phyloP scores from a whole-genome alignment of 495 filamentous ascomycete genomes.

The Daldinia caldariorum region DNA sequence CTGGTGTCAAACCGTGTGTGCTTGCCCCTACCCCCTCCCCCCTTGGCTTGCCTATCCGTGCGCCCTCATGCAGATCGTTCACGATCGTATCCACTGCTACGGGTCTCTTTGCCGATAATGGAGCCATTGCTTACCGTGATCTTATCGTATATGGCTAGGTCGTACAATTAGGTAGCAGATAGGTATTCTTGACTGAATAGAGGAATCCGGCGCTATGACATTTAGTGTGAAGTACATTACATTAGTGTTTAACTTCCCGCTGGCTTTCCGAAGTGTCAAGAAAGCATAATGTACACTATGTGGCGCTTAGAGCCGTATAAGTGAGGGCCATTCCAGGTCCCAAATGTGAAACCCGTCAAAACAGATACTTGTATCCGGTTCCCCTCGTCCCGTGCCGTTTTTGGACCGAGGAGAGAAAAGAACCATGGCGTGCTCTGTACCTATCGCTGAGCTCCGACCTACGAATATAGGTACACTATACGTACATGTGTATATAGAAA shows the following conservation, averaged over 20 bases:
- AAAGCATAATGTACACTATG: background rate
- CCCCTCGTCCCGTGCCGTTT: background rate
- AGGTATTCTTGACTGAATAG: background rate
- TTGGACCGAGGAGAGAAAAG: background rate
- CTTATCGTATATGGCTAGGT: conserved; percentile 8
- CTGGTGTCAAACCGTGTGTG: background rate
- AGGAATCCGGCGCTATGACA: background rate
- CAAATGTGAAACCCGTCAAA: background rate
- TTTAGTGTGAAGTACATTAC: too few relatives aligned
- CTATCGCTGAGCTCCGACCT: conserved; percentile 36
- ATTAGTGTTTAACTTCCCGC: background rate
- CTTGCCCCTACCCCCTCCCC: background rate
- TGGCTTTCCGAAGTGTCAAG: background rate
- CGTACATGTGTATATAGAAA: background rate
- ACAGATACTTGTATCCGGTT: background rate
- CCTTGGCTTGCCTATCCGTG: conserved; percentile 39
- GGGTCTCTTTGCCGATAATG: conserved; percentile 39
- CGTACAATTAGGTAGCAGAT: conserved; percentile 21
- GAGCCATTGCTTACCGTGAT: conserved; percentile 24
- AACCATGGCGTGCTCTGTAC: background rate
- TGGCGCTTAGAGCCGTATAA: background rate
- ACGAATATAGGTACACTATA: too few relatives aligned
- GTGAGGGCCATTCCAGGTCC: background rate
- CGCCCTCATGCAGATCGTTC: conserved; percentile 26
- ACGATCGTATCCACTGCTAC: conserved; percentile 34